These are phyloP conservation scores for Aspergillus tubingensis DNA, from an alignment of 2,329 filamentous ascomycete species.

Conservation along the genomic window DNA sequence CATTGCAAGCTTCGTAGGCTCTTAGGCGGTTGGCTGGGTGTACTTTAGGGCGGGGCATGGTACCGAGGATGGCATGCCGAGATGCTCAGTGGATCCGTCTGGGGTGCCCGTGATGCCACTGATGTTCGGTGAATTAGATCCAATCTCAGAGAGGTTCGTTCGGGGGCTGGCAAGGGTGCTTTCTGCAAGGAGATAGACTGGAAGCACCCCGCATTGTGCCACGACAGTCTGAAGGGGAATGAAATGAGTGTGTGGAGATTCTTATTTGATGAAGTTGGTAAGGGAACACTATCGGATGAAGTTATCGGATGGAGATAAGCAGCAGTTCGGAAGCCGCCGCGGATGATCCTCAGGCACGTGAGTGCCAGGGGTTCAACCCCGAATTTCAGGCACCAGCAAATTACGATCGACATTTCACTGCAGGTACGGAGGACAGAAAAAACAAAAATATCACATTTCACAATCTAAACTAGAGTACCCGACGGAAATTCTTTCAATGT, in stretches of 20 bases:
- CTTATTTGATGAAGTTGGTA: too few species aligned
- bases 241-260: neutral
- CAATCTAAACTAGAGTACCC: too few species aligned
- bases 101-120: neutral
- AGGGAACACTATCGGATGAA: too few species aligned
- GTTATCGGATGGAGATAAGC: too few species aligned
- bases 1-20: constrained; percentile 52
- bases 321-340: too few species aligned
- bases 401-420: too few species aligned
- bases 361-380: too few species aligned
- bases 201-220: neutral
- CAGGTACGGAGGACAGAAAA: too few species aligned
- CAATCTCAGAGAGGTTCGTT: neutral
- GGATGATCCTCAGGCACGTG: too few species aligned
- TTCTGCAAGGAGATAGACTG: neutral
- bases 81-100: neutral
- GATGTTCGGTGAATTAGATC: neutral
- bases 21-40: constrained; percentile 52
- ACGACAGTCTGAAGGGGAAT: neutral
- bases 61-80: neutral
- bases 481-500: too few species aligned
- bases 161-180: neutral
- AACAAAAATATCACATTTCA: too few species aligned
- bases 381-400: too few species aligned
- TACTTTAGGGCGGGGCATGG: constrained; percentile 57